Evolutionary conservation across 495 filamentous ascomycete genomes (phyloP).

Genomic region (Aspergillus leporis): DNA sequence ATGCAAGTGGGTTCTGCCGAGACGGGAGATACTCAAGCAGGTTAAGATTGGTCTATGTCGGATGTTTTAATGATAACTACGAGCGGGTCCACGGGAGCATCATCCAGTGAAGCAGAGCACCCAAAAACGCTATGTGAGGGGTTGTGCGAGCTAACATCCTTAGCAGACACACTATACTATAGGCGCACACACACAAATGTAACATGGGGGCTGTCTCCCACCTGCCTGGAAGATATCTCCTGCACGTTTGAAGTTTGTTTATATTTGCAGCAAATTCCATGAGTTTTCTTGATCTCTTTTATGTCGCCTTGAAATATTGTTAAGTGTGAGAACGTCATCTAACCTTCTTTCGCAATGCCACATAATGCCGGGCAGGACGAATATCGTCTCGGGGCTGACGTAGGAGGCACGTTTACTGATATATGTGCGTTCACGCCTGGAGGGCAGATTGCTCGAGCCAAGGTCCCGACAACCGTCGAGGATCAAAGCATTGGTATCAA

Average conservation of each 20-base stretch:
- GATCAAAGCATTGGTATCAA: constrained; percentile 52
- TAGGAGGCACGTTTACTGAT: constrained; percentile 53
- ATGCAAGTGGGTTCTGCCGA: not conserved
- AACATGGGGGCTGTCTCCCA: too few relatives aligned
- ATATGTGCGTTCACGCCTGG: constrained; percentile 45
- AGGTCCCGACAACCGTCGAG: constrained; percentile 47
- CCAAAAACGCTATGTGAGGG: not conserved
- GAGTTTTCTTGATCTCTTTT: too few relatives aligned
- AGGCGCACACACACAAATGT: not conserved
- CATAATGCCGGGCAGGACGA: not conserved
- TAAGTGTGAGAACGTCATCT: too few relatives aligned
- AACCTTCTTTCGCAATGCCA: not conserved
- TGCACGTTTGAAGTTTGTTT: too few relatives aligned
- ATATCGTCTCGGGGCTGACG: constrained; percentile 38
- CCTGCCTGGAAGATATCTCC: too few relatives aligned
- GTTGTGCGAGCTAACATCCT: not conserved
- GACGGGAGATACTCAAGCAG: not conserved
- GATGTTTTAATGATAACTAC: not conserved
- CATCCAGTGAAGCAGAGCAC: not conserved
- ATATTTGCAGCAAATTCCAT: too few relatives aligned
- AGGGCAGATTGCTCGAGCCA: constrained; percentile 42
- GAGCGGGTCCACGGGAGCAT: not conserved
- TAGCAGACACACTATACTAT: not conserved
- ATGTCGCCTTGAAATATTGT: too few relatives aligned
- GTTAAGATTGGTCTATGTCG: not conserved